These are phyloP conservation scores for Flammula alnicola DNA, from an alignment of 1,284 basidiomycete genomes.

Conservation along the genomic window DNA sequence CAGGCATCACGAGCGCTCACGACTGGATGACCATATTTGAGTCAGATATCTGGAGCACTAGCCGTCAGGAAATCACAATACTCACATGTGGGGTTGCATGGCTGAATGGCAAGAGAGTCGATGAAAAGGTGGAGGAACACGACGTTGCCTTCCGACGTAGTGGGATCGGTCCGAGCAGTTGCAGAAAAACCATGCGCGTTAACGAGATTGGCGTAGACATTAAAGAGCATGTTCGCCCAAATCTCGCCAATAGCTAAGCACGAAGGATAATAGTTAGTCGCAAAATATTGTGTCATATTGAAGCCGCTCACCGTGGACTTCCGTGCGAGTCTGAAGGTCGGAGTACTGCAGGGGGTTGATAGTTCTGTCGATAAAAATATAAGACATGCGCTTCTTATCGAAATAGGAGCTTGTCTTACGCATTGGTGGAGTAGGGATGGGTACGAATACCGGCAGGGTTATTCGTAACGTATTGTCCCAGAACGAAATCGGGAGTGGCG, in stretches of 20 bases:
- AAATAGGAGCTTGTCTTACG: constrained; percentile 8
- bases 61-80: background rate
- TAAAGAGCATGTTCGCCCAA: constrained; percentile 60
- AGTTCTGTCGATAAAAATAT: constrained; percentile 30
- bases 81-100: constrained; percentile 57
- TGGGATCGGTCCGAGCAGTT: constrained; percentile 44
- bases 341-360: constrained; percentile 46
- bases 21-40: constrained; percentile 22
- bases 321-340: constrained; percentile 36
- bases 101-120: constrained; percentile 52
- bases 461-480: constrained; percentile 43
- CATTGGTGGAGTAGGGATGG: constrained; percentile 43
- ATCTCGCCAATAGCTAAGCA: constrained; percentile 49
- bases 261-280: background rate
- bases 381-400: background rate
- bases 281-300: background rate
- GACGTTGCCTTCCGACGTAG: constrained; percentile 48
- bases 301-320: constrained; percentile 38
- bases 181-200: constrained; percentile 45
- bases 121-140: constrained; percentile 55
- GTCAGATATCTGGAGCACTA: background rate
- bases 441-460: constrained; percentile 39
- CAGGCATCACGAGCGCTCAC: constrained; percentile 50
- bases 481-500: constrained; percentile 42
- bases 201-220: constrained; percentile 54